Evolutionary conservation across 148 eudicot genomes (phyloP), one percentile per base, ranked within the genome.

Genomic region (Persicaria tinctoria): DNA sequence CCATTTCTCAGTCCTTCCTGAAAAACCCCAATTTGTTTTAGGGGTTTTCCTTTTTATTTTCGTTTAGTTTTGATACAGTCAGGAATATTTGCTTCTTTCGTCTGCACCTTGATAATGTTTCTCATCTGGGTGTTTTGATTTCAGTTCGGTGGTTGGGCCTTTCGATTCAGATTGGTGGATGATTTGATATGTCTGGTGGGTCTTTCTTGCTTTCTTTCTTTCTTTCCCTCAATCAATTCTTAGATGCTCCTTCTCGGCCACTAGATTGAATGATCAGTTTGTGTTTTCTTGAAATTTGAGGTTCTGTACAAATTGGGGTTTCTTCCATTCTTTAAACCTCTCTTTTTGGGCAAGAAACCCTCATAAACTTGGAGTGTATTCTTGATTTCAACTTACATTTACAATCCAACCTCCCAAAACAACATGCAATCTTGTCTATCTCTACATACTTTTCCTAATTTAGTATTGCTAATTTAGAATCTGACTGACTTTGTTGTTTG

Each of bases 101-200:
- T 63, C 16, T 63, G 68, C 23, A 32, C 68, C 32, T 63, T 70
- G 73, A 70, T 59, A 32, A 74, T 0, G 6, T 75, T 75, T 41
- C 72, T 64, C 23, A 46, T 73, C 76, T 82, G 47, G 72, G 59
- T 6, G 18, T 62, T 18, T 53, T 50, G 38, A 64, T n/a, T 53
- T 72, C 41, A 54, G 57, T 56, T 44, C 38, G 66, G 64, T 74
- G 76, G 76, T 55, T 74, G 64, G 9, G 47, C 48, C 49, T 20
- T 51, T 55, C 14, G 68, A 56, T 55, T 32, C 27, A 55, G 62
- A 27, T 73, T 73, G 75, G 75, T 73, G 59, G 75, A 54, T 73
- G 68, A 56, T 74, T 68, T 74, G 38, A 54, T 54, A 48, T 38
- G 50, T 32, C 50, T 55, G 20, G 14, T 54, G 64, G 47, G 50